These are phyloP conservation scores for Oleoguttula mirabilis DNA, from an alignment of 495 filamentous ascomycete genomes.

Conservation along the genomic window DNA sequence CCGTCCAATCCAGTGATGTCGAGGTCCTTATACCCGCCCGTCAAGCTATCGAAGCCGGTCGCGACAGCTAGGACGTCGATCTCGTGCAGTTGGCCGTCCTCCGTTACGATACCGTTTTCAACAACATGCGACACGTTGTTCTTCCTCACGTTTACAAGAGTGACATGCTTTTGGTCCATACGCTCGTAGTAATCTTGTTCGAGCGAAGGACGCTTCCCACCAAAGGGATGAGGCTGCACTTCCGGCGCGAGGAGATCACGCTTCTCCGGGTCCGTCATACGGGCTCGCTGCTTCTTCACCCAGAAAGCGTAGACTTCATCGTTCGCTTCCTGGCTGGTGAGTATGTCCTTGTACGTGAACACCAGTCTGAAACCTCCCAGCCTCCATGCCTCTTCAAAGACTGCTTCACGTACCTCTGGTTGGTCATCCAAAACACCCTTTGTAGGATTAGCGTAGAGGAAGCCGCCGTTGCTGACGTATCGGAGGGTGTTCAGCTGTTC, in stretches of 20 bases:
- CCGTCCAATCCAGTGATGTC: constrained; percentile 34
- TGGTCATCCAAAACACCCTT: background rate
- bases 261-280: constrained; percentile 19
- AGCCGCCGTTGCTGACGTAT: constrained; percentile 2
- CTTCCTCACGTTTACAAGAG: constrained; percentile 11
- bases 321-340: constrained; percentile 15
- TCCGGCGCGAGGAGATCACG: constrained; percentile 12
- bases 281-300: constrained; percentile 6
- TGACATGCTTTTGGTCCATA: constrained; percentile 20
- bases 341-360: constrained; percentile 6
- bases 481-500: constrained; percentile 11
- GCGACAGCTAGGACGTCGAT: constrained; percentile 39
- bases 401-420: constrained; percentile 2
- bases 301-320: constrained; percentile 12
- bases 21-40: constrained; percentile 38
- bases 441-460: background rate
- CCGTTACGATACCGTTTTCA: constrained; percentile 27
- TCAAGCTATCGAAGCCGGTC: constrained; percentile 42
- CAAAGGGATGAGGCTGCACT: constrained; percentile 10
- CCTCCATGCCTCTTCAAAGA: constrained; percentile 14
- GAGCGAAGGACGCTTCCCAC: constrained; percentile 13
- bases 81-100: constrained; percentile 32
- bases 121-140: constrained; percentile 12
- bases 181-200: constrained; percentile 21
- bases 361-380: constrained; percentile 7